Percentiles rank a stretch among this genome's conserved stretches.
phyloP scores from a whole-genome alignment of 257 asterid species.

The Buddleja alternifolia region DNA sequence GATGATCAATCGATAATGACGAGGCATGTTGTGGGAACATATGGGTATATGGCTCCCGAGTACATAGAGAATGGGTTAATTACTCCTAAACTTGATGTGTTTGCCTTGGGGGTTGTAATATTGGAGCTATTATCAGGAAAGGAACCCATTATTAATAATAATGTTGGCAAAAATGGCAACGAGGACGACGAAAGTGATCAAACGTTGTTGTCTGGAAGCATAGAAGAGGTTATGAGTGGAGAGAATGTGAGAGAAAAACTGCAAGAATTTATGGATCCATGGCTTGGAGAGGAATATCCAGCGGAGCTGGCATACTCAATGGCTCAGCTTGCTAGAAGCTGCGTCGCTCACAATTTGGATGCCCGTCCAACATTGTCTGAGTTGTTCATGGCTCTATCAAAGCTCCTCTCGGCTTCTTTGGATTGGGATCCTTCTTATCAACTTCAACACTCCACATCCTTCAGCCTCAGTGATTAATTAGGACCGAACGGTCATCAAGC shows the following conservation, averaged over 20 bases:
- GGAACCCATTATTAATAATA: slow-evolving; percentile 24
- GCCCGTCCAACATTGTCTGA: slow-evolving; percentile 45
- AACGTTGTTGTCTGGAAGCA: slow-evolving; percentile 25
- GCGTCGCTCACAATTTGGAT: slow-evolving; percentile 46
- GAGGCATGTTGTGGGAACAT: slow-evolving; percentile 60
- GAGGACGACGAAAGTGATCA: slow-evolving; percentile 13
- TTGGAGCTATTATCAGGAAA: slow-evolving; percentile 55
- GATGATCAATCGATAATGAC: slow-evolving; percentile 31
- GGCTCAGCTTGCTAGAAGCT: slow-evolving; percentile 52
- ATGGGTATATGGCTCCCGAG: slow-evolving; percentile 68
- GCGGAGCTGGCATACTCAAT: slow-evolving; percentile 54
- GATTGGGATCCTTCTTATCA: slow-evolving; percentile 68
- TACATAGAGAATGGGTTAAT: slow-evolving; percentile 60
- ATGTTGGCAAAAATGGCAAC: background rate
- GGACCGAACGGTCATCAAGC: too few species aligned
- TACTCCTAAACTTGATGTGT: slow-evolving; percentile 57
- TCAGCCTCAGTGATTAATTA: slow-evolving; percentile 30
- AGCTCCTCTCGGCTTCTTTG: slow-evolving; percentile 44
- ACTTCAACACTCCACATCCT: slow-evolving; percentile 34
- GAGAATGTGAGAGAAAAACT: slow-evolving; percentile 54
- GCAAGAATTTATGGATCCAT: slow-evolving; percentile 47
- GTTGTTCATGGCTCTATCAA: slow-evolving; percentile 45
- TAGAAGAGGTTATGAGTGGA: slow-evolving; percentile 44
- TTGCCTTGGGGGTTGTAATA: slow-evolving; percentile 55
- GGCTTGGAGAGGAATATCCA: slow-evolving; percentile 44